A percentile compares a stretch with the other conserved stretches of the same genome.
Evolutionary conservation across 441 rosid genomes (phyloP).

Genomic region (Adansonia rubrostipa): DNA sequence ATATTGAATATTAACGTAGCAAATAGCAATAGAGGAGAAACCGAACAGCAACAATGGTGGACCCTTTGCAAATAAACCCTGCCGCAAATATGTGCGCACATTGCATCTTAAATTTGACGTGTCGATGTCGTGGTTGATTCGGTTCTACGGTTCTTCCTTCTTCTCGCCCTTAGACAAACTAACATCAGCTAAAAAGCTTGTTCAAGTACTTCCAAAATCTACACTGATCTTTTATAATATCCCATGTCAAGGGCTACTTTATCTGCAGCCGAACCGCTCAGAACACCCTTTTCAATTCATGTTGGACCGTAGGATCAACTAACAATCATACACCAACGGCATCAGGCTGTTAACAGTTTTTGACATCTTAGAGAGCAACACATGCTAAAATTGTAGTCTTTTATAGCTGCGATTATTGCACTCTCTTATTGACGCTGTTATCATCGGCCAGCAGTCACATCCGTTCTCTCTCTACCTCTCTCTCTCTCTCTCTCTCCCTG

Average conservation of each 20-base stretch:
- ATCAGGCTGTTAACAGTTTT: not conserved
- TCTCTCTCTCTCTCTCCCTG: too few relatives aligned
- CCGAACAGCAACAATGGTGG: not conserved
- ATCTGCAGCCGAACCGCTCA: not conserved
- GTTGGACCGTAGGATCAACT: not conserved
- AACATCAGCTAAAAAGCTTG: conserved; percentile 1
- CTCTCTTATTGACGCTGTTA: not conserved
- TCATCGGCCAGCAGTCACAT: not conserved
- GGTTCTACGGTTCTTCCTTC: not conserved
- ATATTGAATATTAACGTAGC: not conserved
- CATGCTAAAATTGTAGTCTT: not conserved
- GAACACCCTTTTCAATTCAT: not conserved
- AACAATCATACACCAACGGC: not conserved
- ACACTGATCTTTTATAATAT: not conserved
- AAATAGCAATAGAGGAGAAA: not conserved
- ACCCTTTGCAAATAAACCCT: not conserved
- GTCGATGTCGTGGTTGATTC: conserved; percentile 7
- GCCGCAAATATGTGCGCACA: not conserved
- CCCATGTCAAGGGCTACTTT: not conserved
- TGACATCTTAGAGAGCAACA: not conserved
- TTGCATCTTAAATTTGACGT: conserved; percentile 19
- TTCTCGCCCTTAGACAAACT: not conserved
- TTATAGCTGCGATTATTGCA: conserved; percentile 27
- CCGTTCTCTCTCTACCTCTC: too few relatives aligned
- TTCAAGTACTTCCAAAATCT: not conserved